Conservation (phyloP, 805 yeast species). For the Maudiozyma turicensis region DNA sequence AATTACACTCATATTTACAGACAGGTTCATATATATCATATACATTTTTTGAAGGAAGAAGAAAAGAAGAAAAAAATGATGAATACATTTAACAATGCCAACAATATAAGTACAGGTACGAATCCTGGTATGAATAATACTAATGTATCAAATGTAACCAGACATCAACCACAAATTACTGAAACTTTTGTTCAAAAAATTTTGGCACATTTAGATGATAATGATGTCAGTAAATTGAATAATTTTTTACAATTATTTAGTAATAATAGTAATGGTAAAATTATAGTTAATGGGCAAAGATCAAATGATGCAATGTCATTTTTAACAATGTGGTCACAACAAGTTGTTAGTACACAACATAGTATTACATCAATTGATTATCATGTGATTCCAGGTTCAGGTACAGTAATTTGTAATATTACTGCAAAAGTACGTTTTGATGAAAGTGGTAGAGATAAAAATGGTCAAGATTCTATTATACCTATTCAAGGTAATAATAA, state of each 20-base stretch:
- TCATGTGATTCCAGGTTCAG: slow-evolving; percentile 60
- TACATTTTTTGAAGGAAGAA: background rate
- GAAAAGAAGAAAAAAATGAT: background rate
- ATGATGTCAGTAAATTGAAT: slow-evolving; percentile 23
- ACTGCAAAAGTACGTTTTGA: slow-evolving; percentile 61
- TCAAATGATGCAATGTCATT: slow-evolving; percentile 24
- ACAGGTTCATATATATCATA: background rate
- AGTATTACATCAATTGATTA: slow-evolving; percentile 53
- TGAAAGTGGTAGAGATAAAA: slow-evolving; percentile 59
- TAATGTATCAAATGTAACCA: background rate
- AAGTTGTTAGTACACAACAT: slow-evolving; percentile 43
- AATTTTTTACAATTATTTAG: slow-evolving; percentile 22
- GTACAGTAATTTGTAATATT: slow-evolving; percentile 40
- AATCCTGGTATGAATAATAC: background rate
- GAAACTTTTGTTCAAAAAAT: slow-evolving; percentile 28
- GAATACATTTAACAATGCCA: background rate
- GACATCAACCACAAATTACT: slow-evolving; percentile 18
- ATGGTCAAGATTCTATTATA: slow-evolving; percentile 56
- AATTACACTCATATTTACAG: no score
- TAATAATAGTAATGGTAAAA: slow-evolving; percentile 10
- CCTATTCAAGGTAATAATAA: background rate
- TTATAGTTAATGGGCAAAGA: slow-evolving; percentile 25
- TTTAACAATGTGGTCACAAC: slow-evolving; percentile 26
- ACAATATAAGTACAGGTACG: background rate
- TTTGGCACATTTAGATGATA: slow-evolving; percentile 28